Evolutionary conservation across 225 moss, liverwort and hornwort species (phyloP), one percentile per base, ranked within the genome.

Genomic region (Marchantia polymorpha): DNA sequence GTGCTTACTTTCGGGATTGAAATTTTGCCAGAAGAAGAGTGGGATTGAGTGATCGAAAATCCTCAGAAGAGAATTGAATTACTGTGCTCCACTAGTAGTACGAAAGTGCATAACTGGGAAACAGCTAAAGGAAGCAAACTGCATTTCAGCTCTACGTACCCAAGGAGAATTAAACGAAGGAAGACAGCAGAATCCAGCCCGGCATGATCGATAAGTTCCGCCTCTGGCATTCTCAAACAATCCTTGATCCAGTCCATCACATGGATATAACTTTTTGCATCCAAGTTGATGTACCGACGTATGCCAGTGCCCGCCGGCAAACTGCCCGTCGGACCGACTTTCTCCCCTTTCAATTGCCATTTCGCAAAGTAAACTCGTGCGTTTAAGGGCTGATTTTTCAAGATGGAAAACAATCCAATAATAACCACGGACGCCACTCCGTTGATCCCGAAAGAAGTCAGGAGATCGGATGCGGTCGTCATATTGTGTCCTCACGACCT

Each of bases 321-420:
- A 25, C 74, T 69, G 72, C 72, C 82, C 20, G 72, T 76, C 15
- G 89, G 93, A 50, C 86, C 86, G 63, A 81, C 84, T 72, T 88
- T 83, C 77, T 89, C 86, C 16, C 89, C 88, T 25, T 60, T 87
- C 20, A 90, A 69, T 73, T 91, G 86, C 89, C 90, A 92, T 79
- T 91, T 96, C 11, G 92, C 85, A 68, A 84, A 96, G 73, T 96
- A 96, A 10, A 96, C 91, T 14, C 94, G 92, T n/a, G 84, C 73
- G 76, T 94, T 94, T 87, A 92, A 72, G 0, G 96, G 96, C 82
- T 96, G 96, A 77, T 96, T 94, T 78, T 96, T 94, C 65, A 96
- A 55, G 3, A 96, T 22, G 2, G 94, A 90, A 73, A 91, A 96
- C 0, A 84, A 84, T 19, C 81, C 55, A 74, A 94, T 58, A 30